These are phyloP conservation scores for Melaleuca quinquenervia DNA, from an alignment of 345 rosid genomes.

Conservation along the genomic window DNA sequence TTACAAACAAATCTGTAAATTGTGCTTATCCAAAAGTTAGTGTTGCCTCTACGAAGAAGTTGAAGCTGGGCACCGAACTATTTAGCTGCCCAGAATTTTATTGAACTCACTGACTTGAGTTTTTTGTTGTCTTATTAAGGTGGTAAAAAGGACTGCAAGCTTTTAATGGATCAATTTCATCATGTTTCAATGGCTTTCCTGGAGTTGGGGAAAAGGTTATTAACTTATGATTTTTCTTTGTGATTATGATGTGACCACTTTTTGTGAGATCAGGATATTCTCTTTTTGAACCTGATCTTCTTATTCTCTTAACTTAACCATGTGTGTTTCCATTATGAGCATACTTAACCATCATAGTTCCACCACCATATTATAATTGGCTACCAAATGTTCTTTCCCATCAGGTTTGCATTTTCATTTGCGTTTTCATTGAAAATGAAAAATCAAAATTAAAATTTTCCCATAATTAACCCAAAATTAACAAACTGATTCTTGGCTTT, in stretches of 20 bases:
- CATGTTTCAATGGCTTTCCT: constrained; percentile 68
- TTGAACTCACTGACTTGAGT: not conserved
- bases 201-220: constrained; percentile 70
- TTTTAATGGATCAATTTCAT: constrained; percentile 86
- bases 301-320: not conserved
- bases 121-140: constrained; percentile 26
- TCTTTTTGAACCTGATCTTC: not conserved
- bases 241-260: not conserved
- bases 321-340: not conserved
- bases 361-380: not conserved
- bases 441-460: not conserved
- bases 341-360: not conserved
- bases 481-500: not conserved
- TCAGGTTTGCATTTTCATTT: not conserved
- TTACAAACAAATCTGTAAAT: not conserved
- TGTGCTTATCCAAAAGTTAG: not conserved
- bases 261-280: not conserved
- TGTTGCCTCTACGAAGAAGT: not conserved
- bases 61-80: not conserved
- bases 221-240: not conserved
- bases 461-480: not conserved
- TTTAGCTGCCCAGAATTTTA: not conserved
- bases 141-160: constrained; percentile 70
- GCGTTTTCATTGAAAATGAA: not conserved
- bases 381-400: not conserved